These are phyloP conservation scores for Lactifluus volemus DNA, from an alignment of 768 basidiomycete genomes.

Conservation along the genomic window DNA sequence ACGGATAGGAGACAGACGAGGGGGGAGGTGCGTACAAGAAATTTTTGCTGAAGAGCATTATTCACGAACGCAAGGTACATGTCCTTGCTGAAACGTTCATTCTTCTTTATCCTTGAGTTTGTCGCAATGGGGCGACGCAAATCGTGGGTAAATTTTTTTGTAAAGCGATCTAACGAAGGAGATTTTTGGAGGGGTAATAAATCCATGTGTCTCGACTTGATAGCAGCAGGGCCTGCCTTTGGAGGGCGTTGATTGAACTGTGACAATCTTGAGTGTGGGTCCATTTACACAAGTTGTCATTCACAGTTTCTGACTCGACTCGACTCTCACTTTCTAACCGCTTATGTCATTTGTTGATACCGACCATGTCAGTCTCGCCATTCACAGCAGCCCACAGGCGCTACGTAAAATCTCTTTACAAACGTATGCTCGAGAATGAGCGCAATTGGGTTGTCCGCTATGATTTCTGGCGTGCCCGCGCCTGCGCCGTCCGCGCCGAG, in stretches of 20 bases:
- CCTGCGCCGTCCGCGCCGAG: conserved; percentile 79
- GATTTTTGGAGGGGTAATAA: conserved; percentile 24
- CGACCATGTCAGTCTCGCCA: conserved; percentile 45
- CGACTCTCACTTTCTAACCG: too few species aligned
- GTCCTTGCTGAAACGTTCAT: conserved; percentile 67
- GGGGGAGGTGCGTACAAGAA: conserved; percentile 40
- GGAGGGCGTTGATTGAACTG: conserved; percentile 70
- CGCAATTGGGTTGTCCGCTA: conserved; percentile 86
- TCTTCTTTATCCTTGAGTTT: conserved; percentile 70
- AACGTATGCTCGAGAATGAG: conserved; percentile 74
- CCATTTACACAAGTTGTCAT: conserved; percentile 37
- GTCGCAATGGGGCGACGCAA: conserved; percentile 58
- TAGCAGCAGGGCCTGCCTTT: conserved; percentile 52
- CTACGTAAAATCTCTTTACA: conserved; percentile 90
- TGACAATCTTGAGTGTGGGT: conserved; percentile 65
- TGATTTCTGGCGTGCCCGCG: conserved; percentile 79
- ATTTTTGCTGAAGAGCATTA: conserved; percentile 70
- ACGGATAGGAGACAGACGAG: conserved; percentile 4
- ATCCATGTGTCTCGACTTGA: conserved; percentile 39
- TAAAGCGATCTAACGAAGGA: conserved; percentile 36
- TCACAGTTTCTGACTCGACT: too few species aligned
- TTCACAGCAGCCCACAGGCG: conserved; percentile 71
- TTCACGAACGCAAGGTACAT: conserved; percentile 81
- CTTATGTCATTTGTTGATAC: too few species aligned
- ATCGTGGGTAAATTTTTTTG: conserved; percentile 27